These are phyloP conservation scores for Arthrobotrys pseudoclavata DNA, from an alignment of 2,329 filamentous ascomycete genomes.

Conservation along the genomic window DNA sequence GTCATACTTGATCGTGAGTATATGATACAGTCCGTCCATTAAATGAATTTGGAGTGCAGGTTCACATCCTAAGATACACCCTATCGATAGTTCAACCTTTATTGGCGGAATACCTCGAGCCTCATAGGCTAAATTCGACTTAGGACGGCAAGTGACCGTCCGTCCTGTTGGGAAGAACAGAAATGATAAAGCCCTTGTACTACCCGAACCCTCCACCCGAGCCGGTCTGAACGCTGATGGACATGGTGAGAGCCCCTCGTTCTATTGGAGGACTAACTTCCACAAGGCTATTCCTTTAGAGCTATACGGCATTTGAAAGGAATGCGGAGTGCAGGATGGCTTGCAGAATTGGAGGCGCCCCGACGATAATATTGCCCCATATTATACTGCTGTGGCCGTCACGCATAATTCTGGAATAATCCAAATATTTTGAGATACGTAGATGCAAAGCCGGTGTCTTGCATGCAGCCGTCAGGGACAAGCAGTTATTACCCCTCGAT, in stretches of 20 bases:
- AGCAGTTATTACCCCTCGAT: slow-evolving; percentile 16
- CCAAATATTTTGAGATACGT: slow-evolving; percentile 3
- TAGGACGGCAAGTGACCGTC: not conserved
- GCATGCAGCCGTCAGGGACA: slow-evolving; percentile 29
- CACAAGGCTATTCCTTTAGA: not conserved
- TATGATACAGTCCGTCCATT: not conserved
- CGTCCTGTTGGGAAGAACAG: not conserved
- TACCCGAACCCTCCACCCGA: slow-evolving; percentile 16
- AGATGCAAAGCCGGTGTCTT: slow-evolving; percentile 5
- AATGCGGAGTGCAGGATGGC: slow-evolving; percentile 53
- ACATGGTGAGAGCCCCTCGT: not conserved
- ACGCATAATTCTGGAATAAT: slow-evolving; percentile 23
- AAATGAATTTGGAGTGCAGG: not conserved
- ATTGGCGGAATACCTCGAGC: not conserved
- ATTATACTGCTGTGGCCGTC: not conserved
- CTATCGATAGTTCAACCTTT: not conserved
- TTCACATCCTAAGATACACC: not conserved
- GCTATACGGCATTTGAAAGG: slow-evolving; percentile 2
- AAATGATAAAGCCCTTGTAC: not conserved
- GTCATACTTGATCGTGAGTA: not conserved
- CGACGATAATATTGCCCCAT: slow-evolving; percentile 12
- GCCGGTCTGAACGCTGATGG: slow-evolving; percentile 15
- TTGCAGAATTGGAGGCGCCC: slow-evolving; percentile 32
- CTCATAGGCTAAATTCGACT: slow-evolving; percentile 15
- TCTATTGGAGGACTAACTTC: slow-evolving; percentile 40